These are phyloP conservation scores for Eucalyptus tenuipes DNA, from an alignment of 345 rosid species.

Conservation along the genomic window DNA sequence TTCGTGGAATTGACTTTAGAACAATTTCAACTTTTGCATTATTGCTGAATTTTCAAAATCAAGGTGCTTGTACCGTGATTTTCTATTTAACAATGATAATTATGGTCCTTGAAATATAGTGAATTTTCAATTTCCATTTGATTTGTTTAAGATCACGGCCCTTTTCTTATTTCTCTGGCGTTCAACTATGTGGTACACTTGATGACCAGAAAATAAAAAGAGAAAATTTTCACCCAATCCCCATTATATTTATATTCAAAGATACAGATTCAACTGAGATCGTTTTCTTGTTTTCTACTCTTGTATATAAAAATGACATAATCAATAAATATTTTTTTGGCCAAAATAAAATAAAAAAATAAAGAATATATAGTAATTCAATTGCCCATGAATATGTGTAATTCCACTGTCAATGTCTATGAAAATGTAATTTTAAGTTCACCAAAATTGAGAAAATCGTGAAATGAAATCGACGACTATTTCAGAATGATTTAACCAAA, in stretches of 20 bases:
- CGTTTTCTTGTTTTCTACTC: not conserved
- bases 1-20: no score
- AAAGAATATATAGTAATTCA: not conserved
- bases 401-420: not conserved
- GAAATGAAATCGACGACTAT: not conserved
- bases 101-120: no score
- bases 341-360: not conserved
- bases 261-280: no score
- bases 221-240: not conserved
- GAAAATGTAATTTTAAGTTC: not conserved
- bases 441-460: not conserved
- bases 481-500: no score
- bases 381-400: not conserved
- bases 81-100: no score
- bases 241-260: not conserved
- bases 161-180: not conserved
- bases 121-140: no score
- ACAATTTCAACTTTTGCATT: no score
- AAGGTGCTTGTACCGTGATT: no score
- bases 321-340: no score
- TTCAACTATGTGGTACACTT: not conserved
- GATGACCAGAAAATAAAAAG: not conserved
- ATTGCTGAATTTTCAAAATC: no score
- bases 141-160: no score
- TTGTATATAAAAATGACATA: no score